Evolutionary conservation across 768 basidiomycete genomes (phyloP).

Genomic region (Megacollybia marginata): DNA sequence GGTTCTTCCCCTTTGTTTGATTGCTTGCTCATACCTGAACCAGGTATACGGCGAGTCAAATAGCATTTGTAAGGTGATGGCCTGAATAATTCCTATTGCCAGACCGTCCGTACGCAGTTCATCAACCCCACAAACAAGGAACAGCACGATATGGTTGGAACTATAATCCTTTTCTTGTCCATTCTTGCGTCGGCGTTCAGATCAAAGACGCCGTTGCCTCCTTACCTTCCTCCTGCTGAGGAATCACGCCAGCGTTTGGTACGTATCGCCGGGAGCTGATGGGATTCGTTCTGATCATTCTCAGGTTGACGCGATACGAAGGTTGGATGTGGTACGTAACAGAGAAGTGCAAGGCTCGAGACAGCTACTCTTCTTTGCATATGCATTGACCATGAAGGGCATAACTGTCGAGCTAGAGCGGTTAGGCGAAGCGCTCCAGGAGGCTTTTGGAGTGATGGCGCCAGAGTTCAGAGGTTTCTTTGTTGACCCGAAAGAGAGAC

Average conservation of each 20-base stretch:
- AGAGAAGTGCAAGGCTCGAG: slow-evolving; percentile 75
- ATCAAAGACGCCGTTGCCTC: slow-evolving; percentile 88
- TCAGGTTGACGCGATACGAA: slow-evolving; percentile 76
- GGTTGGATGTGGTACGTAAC: slow-evolving; percentile 81
- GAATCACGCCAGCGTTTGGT: slow-evolving; percentile 75
- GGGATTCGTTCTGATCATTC: too few species aligned
- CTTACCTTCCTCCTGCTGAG: slow-evolving; percentile 92
- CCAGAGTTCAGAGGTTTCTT: slow-evolving; percentile 85
- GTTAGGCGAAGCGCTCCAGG: slow-evolving; percentile 75
- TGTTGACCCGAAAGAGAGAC: slow-evolving; percentile 10
- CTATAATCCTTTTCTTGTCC: slow-evolving; percentile 86
- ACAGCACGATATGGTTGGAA: slow-evolving; percentile 90
- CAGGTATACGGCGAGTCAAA: slow-evolving; percentile 63
- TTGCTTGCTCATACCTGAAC: neutral
- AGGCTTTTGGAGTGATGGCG: slow-evolving; percentile 89
- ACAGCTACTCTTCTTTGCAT: slow-evolving; percentile 92
- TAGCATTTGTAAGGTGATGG: neutral
- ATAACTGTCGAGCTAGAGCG: slow-evolving; percentile 85
- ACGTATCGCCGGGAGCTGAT: slow-evolving; percentile 10
- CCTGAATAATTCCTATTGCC: neutral
- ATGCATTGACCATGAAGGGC: slow-evolving; percentile 90
- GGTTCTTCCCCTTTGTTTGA: neutral
- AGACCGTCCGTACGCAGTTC: slow-evolving; percentile 74
- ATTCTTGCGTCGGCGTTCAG: slow-evolving; percentile 72
- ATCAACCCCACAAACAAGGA: slow-evolving; percentile 87